Evolutionary conservation across 2,329 filamentous ascomycete genomes (phyloP).

Genomic region (Grosmannia penicillata): DNA sequence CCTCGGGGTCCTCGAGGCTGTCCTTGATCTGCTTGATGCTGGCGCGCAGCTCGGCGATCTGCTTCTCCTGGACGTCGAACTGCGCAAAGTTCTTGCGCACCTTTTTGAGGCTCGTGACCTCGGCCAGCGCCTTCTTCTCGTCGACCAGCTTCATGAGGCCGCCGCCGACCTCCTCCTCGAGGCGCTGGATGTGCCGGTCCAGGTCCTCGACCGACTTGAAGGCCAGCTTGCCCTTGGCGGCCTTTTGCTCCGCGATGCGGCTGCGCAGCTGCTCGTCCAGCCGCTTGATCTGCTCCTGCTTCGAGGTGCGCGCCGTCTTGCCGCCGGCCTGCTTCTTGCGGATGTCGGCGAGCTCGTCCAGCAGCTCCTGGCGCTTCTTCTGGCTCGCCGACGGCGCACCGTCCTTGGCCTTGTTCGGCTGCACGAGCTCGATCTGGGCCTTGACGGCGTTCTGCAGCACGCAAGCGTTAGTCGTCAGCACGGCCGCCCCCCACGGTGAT

Average conservation of each 20-base stretch:
- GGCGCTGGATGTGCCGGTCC: conserved; percentile 63
- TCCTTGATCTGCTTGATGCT: conserved; percentile 86
- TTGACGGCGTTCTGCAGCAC: conserved; percentile 66
- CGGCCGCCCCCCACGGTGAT: too few relatives aligned
- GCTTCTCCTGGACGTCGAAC: conserved; percentile 75
- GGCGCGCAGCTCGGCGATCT: conserved; percentile 72
- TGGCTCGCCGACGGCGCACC: conserved; percentile 58
- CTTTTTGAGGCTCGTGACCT: conserved; percentile 74
- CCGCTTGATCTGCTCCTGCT: conserved; percentile 83
- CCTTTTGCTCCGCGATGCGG: conserved; percentile 76
- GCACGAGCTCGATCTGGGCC: conserved; percentile 72
- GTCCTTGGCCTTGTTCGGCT: conserved; percentile 60
- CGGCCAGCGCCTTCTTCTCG: conserved; percentile 82
- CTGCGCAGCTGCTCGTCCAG: conserved; percentile 81
- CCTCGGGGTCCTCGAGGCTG: conserved; percentile 77
- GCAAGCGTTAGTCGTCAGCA: conserved; percentile 2
- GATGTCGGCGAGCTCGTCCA: conserved; percentile 69
- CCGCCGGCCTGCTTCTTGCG: conserved; percentile 73
- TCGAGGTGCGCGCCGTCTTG: conserved; percentile 65
- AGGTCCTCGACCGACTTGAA: conserved; percentile 85
- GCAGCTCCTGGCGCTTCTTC: conserved; percentile 76
- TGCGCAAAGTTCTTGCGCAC: conserved; percentile 80
- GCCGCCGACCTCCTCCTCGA: conserved; percentile 75
- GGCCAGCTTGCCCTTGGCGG: conserved; percentile 59
- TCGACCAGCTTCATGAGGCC: conserved; percentile 93